A percentile compares a stretch with the other conserved stretches of the same genome.
Evolutionary conservation across 805 yeast genomes (phyloP).

Genomic region (Wickerhamomyces queroliae): DNA sequence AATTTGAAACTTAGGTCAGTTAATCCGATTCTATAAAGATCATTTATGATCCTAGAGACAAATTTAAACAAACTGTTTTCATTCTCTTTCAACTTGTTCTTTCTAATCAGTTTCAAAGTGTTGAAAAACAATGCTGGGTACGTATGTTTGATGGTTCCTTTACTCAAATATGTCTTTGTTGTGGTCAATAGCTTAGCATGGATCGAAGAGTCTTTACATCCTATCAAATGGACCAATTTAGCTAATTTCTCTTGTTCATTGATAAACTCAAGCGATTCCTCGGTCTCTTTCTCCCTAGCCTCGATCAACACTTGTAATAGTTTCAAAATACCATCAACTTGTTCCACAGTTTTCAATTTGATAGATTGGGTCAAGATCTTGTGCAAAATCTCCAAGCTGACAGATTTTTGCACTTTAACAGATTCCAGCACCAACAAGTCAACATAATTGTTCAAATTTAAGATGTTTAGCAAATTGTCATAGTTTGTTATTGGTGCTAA

Average conservation of each 20-base stretch:
- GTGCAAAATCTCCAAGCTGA: slow-evolving; percentile 58
- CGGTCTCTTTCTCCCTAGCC: slow-evolving; percentile 20
- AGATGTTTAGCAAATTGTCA: slow-evolving; percentile 23
- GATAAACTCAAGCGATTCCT: slow-evolving; percentile 31
- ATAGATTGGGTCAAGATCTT: slow-evolving; percentile 39
- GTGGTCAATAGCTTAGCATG: slow-evolving; percentile 40
- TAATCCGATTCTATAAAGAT: slow-evolving; percentile 41
- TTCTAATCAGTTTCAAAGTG: slow-evolving; percentile 54
- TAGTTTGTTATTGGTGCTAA: slow-evolving; percentile 42
- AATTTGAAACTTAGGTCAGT: slow-evolving; percentile 34
- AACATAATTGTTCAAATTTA: slow-evolving; percentile 43
- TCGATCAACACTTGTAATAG: slow-evolving; percentile 51
- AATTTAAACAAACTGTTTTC: slow-evolving; percentile 54
- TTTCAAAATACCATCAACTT: slow-evolving; percentile 53
- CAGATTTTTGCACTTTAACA: slow-evolving; percentile 42
- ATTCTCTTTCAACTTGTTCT: slow-evolving; percentile 24
- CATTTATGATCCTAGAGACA: slow-evolving; percentile 63
- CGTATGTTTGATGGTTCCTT: slow-evolving; percentile 59
- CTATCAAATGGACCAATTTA: slow-evolving; percentile 61
- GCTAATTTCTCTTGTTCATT: slow-evolving; percentile 57
- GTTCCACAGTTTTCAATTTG: slow-evolving; percentile 36
- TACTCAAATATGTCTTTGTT: slow-evolving; percentile 43
- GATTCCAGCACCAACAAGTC: slow-evolving; percentile 51
- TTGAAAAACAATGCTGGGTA: slow-evolving; percentile 71
- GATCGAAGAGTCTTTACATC: slow-evolving; percentile 37